Evolutionary conservation across 2,329 filamentous ascomycete species (phyloP).

Genomic region (Grosmannia serpens): DNA sequence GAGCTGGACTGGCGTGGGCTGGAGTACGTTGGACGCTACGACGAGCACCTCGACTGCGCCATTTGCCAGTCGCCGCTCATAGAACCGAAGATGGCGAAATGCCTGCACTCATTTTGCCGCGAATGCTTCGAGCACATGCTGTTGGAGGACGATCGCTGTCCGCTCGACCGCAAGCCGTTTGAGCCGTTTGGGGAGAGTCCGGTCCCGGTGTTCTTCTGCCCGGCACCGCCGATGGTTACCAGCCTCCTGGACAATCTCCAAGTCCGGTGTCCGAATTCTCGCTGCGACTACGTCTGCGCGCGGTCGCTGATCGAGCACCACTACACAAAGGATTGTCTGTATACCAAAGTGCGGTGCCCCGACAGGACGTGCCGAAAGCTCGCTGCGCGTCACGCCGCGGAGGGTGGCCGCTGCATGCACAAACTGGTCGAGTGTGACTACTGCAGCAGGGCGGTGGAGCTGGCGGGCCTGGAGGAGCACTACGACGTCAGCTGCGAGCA

Average conservation of each 20-base stretch:
- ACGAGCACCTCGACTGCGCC: slow-evolving; percentile 24
- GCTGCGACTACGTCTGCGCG: slow-evolving; percentile 38
- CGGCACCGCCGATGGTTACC: slow-evolving; percentile 35
- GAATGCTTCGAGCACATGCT: slow-evolving; percentile 39
- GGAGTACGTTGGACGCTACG: slow-evolving; percentile 20
- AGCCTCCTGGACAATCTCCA: slow-evolving; percentile 50
- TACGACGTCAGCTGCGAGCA: slow-evolving; percentile 31
- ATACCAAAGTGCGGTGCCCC: slow-evolving; percentile 44
- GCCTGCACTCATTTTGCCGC: slow-evolving; percentile 55
- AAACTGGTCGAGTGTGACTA: slow-evolving; percentile 38
- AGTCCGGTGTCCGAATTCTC: slow-evolving; percentile 47
- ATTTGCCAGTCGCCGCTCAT: slow-evolving; percentile 49
- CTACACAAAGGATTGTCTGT: slow-evolving; percentile 43
- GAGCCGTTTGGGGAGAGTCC: slow-evolving; percentile 18
- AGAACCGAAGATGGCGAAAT: slow-evolving; percentile 46
- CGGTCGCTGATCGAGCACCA: slow-evolving; percentile 46
- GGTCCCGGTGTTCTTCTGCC: slow-evolving; percentile 6
- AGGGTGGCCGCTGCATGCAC: slow-evolving; percentile 44
- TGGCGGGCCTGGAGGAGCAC: slow-evolving; percentile 34
- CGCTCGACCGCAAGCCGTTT: slow-evolving; percentile 43
- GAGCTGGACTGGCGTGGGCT: slow-evolving; percentile 21
- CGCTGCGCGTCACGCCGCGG: slow-evolving; percentile 37
- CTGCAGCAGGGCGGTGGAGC: slow-evolving; percentile 38
- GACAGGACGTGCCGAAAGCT: slow-evolving; percentile 38
- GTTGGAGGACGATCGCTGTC: slow-evolving; percentile 34